phyloP scores from a whole-genome alignment of 371 early-diverging fungal genomes.

The Choanephora cucurbitarum region DNA sequence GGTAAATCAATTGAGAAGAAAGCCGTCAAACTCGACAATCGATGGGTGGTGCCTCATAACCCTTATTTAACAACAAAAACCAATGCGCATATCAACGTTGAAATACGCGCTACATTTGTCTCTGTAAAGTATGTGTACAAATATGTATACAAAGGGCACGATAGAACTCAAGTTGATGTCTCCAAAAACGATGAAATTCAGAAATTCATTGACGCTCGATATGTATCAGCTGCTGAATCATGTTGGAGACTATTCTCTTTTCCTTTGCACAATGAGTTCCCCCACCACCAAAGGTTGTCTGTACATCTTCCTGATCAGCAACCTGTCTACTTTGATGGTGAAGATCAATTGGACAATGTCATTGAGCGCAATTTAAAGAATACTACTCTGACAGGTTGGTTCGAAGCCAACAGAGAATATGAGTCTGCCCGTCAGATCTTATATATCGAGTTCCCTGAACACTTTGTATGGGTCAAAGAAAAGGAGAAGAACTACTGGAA shows the following conservation, averaged over 20 bases:
- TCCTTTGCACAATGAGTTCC: constrained; percentile 20
- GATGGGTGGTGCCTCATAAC: constrained; percentile 35
- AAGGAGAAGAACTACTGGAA: background rate
- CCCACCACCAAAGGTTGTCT: constrained; percentile 14
- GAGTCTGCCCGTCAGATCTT: background rate
- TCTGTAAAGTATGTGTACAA: constrained; percentile 44
- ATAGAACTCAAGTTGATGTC: constrained; percentile 7
- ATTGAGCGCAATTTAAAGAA: background rate
- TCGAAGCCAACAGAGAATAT: constrained; percentile 5
- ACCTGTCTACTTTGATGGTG: constrained; percentile 14
- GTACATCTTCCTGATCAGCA: constrained; percentile 25
- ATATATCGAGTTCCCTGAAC: constrained; percentile 6
- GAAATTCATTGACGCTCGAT: constrained; percentile 17
- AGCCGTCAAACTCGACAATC: constrained; percentile 21
- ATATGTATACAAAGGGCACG: constrained; percentile 39
- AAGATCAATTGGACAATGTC: constrained; percentile 9
- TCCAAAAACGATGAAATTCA: constrained; percentile 21
- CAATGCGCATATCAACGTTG: constrained; percentile 33
- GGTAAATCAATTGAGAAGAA: background rate
- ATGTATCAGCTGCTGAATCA: constrained; percentile 33
- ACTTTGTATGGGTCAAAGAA: background rate
- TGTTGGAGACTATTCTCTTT: constrained; percentile 33
- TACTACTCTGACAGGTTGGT: constrained; percentile 28
- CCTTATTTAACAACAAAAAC: constrained; percentile 20
- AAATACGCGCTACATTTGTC: constrained; percentile 15